A percentile compares a stretch with the other conserved stretches of the same genome.
Evolutionary conservation across 345 rosid genomes (phyloP).

Genomic region (Pugionium dolabratum): DNA sequence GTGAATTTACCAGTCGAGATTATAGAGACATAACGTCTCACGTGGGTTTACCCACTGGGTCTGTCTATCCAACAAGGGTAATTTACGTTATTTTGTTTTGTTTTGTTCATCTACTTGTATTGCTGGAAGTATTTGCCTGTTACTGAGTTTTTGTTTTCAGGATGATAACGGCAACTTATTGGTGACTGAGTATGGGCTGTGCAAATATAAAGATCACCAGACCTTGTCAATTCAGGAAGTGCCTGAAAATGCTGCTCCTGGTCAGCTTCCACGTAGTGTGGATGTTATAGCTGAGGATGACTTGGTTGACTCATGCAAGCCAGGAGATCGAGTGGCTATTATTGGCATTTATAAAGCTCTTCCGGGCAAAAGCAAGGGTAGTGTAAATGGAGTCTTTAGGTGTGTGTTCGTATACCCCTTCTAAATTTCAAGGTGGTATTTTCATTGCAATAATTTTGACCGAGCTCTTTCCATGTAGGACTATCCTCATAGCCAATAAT

Average conservation of each 20-base stretch:
- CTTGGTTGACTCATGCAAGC: slow-evolving; percentile 94
- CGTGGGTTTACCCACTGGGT: slow-evolving; percentile 90
- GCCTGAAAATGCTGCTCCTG: slow-evolving; percentile 99
- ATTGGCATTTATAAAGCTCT: slow-evolving; percentile 94
- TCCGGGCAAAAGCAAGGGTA: slow-evolving; percentile 92
- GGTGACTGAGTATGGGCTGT: slow-evolving; percentile 95
- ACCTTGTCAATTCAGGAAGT: slow-evolving; percentile 97
- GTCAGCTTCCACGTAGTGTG: slow-evolving; percentile 97
- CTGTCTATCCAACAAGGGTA: slow-evolving; percentile 99
- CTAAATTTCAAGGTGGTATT: background rate
- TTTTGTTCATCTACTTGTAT: slow-evolving; percentile 13
- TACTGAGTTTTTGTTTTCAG: slow-evolving; percentile 48
- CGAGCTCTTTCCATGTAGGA: slow-evolving; percentile 51
- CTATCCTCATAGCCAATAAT: slow-evolving; percentile 88
- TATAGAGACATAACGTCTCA: slow-evolving; percentile 91
- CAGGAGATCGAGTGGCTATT: slow-evolving; percentile 95
- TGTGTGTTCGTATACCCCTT: slow-evolving; percentile 23
- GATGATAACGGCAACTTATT: slow-evolving; percentile 86
- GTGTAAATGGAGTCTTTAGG: slow-evolving; percentile 99
- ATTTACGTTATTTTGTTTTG: slow-evolving; percentile 11
- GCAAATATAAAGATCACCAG: slow-evolving; percentile 97
- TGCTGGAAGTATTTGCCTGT: slow-evolving; percentile 13
- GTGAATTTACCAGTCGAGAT: slow-evolving; percentile 71
- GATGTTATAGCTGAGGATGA: slow-evolving; percentile 97
- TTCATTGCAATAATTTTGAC: slow-evolving; percentile 23